Conservation (phyloP, 1,284 basidiomycete genomes). For the Marasmius fiardii region DNA sequence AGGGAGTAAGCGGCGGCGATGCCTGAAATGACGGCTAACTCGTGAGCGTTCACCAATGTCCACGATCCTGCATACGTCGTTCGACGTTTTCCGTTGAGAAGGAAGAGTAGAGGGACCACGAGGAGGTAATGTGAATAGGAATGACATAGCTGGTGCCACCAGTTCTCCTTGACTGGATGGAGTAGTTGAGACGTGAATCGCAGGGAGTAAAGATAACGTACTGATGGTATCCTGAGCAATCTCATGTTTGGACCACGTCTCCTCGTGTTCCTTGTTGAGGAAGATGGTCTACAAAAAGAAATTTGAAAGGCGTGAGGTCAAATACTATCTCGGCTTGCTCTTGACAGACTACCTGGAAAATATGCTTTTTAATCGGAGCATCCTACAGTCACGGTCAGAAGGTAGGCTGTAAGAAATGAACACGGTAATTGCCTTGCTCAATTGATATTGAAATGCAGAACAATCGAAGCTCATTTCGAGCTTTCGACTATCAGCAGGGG, state of each 20-base stretch:
- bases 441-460: conserved; percentile 19
- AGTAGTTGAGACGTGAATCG: background rate
- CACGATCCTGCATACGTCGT: conserved; percentile 16
- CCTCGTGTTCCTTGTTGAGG: conserved; percentile 14
- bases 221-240: conserved; percentile 15
- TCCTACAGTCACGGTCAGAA: background rate
- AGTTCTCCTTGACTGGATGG: conserved; percentile 8
- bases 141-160: conserved; percentile 19
- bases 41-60: conserved; percentile 20
- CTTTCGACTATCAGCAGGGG: conserved; percentile 31
- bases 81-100: conserved; percentile 12
- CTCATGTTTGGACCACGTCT: conserved; percentile 16
- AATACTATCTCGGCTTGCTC: background rate
- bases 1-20: conserved; percentile 16
- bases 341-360: conserved; percentile 11
- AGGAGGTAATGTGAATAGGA: conserved; percentile 16
- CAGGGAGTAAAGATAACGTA: background rate
- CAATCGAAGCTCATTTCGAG: conserved; percentile 40
- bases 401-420: background rate
- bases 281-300: conserved; percentile 15
- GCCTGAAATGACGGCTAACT: conserved; percentile 17
- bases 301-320: background rate
- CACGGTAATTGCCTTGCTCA: conserved; percentile 3
- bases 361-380: conserved; percentile 10
- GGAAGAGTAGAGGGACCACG: conserved; percentile 14